Evolutionary conservation across 1,284 basidiomycete genomes (phyloP).

Genomic region (Puccinia hordei): DNA sequence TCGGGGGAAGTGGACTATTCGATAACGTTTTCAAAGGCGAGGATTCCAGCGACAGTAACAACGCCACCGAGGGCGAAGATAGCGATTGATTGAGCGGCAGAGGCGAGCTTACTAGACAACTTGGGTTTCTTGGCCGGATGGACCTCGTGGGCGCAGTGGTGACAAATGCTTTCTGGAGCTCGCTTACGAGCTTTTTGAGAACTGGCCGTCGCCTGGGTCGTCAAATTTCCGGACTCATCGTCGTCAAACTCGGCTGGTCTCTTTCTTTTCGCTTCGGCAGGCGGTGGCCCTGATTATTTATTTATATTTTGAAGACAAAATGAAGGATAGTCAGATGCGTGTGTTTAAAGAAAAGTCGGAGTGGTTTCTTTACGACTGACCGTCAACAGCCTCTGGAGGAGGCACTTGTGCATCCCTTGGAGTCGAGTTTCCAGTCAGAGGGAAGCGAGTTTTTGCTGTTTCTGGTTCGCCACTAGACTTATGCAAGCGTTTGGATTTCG

Average conservation of each 20-base stretch:
- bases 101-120: conserved; percentile 1
- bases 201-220: neutral
- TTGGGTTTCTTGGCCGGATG: conserved; percentile 13
- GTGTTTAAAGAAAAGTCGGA: no score
- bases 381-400: conserved; percentile 4
- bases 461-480: conserved; percentile 13
- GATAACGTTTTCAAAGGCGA: conserved; percentile 39
- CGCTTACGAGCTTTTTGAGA: neutral
- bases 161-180: neutral
- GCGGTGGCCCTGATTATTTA: neutral
- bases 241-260: conserved; percentile 20
- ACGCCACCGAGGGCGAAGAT: conserved; percentile 48
- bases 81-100: conserved; percentile 25
- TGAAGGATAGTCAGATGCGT: no score
- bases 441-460: neutral
- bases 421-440: neutral
- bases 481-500: conserved; percentile 13
- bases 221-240: conserved; percentile 7
- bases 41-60: conserved; percentile 47
- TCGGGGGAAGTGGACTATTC: neutral
- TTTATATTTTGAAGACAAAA: neutral
- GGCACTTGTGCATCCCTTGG: neutral
- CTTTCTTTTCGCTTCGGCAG: conserved; percentile 15
- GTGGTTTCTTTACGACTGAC: neutral
- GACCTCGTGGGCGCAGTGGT: conserved; percentile 10